Conservation (phyloP, 2,329 filamentous ascomycete genomes). For the Hymenoscyphus scutula region DNA sequence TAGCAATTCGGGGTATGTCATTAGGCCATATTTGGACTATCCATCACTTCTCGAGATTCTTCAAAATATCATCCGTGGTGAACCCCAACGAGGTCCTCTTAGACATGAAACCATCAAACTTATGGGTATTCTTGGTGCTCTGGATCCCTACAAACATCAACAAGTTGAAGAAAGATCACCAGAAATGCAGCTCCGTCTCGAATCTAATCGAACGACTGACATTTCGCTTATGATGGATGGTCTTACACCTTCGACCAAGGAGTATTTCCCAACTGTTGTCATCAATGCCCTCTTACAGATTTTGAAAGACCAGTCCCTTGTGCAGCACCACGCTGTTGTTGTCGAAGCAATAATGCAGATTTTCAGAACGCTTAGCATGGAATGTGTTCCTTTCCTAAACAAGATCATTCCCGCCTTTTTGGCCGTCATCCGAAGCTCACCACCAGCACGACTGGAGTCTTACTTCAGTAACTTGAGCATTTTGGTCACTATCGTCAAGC, state of each 20-base stretch:
- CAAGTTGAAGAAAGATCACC: conserved; percentile 88
- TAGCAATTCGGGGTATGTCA: conserved; percentile 96
- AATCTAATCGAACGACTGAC: conserved; percentile 73
- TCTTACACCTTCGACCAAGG: conserved; percentile 91
- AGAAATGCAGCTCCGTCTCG: conserved; percentile 68
- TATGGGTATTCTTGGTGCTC: conserved; percentile 89
- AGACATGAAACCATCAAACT: conserved; percentile 94
- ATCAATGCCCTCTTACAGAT: conserved; percentile 94
- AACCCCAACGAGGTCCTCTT: conserved; percentile 77
- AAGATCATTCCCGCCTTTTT: conserved; percentile 95
- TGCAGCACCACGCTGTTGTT: conserved; percentile 87
- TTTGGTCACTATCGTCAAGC: conserved; percentile 89
- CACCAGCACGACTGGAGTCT: conserved; percentile 76
- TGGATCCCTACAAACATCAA: conserved; percentile 95
- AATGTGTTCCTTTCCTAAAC: conserved; percentile 91
- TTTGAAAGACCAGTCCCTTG: conserved; percentile 83
- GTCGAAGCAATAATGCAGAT: conserved; percentile 99
- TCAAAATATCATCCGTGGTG: conserved; percentile 90
- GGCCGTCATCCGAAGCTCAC: conserved; percentile 79
- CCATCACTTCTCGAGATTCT: conserved; percentile 89
- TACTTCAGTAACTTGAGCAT: conserved; percentile 97
- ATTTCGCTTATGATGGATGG: conserved; percentile 98
- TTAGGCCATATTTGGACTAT: conserved; percentile 92
- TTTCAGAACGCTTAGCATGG: conserved; percentile 91
- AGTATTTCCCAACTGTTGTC: conserved; percentile 97